Percentiles rank a stretch among this genome's conserved stretches.
Evolutionary conservation across 225 moss, liverwort and hornwort species (phyloP).

Genomic region (Pseudoscleropodium purum): DNA sequence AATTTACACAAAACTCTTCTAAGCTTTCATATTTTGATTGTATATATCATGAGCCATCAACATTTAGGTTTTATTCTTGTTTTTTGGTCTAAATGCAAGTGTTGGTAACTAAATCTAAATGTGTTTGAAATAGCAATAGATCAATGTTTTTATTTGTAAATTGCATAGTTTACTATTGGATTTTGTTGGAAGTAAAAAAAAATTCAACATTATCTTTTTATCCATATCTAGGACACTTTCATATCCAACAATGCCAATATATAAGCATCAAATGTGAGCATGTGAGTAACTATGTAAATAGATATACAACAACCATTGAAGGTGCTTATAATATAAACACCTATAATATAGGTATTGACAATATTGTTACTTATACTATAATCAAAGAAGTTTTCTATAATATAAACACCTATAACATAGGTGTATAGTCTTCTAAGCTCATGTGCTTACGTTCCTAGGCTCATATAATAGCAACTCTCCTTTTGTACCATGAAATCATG

Average conservation of each 20-base stretch:
- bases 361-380: too few species aligned
- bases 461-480: too few species aligned
- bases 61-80: accelerated
- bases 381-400: too few species aligned
- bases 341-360: too few species aligned
- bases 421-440: too few species aligned
- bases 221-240: background rate
- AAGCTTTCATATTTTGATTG: background rate
- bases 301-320: too few species aligned
- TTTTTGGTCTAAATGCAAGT: background rate
- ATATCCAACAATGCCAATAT: background rate
- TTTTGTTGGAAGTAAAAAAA: background rate
- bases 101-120: background rate
- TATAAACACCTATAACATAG: too few species aligned
- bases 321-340: too few species aligned
- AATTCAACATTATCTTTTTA: too few species aligned
- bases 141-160: background rate
- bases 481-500: background rate
- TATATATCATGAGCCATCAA: background rate
- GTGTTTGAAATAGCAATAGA: background rate
- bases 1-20: accelerated
- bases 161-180: background rate
- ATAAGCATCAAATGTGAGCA: too few species aligned
- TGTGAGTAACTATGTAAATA: too few species aligned
- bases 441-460: too few species aligned